Percentiles rank a stretch among this genome's conserved stretches.
These are phyloP conservation scores for Talaromyces piceae DNA, from an alignment of 2,329 filamentous ascomycete species.

Conservation along the genomic window DNA sequence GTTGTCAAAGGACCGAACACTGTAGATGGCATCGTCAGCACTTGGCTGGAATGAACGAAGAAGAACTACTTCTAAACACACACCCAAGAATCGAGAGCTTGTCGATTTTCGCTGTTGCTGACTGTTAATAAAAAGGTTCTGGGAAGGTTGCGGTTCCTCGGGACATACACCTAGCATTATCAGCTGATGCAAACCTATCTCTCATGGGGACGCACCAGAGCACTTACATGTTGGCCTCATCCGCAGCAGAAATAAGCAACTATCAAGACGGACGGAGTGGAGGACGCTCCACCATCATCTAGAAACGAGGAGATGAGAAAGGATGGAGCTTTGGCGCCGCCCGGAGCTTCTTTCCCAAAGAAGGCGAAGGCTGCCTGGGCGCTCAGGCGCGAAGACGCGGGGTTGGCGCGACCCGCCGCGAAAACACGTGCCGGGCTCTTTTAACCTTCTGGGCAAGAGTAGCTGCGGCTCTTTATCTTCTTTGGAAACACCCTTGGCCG, in stretches of 20 bases:
- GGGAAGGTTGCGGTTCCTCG: not conserved
- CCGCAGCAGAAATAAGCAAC: not conserved
- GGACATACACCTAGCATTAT: slow-evolving; percentile 9
- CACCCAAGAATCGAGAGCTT: slow-evolving; percentile 78
- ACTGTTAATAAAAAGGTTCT: slow-evolving; percentile 3
- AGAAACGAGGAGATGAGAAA: not conserved
- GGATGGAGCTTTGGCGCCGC: not conserved
- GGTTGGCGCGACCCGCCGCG: slow-evolving; percentile 10
- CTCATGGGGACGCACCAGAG: not conserved
- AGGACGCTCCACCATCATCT: not conserved
- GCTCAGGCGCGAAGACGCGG: slow-evolving; percentile 11
- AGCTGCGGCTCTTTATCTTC: not conserved
- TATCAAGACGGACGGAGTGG: not conserved
- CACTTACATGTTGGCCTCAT: slow-evolving; percentile 4
- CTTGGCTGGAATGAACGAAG: not conserved
- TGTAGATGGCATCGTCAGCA: slow-evolving; percentile 19
- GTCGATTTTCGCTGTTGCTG: slow-evolving; percentile 65
- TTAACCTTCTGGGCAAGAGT: not conserved
- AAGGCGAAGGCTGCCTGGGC: slow-evolving; percentile 10
- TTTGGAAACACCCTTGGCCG: not conserved
- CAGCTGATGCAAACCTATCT: not conserved
- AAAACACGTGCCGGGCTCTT: slow-evolving; percentile 8
- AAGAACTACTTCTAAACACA: slow-evolving; percentile 3
- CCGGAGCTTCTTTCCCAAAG: slow-evolving; percentile 4
- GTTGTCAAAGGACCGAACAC: slow-evolving; percentile 79